Percentiles rank a stretch among this genome's conserved stretches.
Evolutionary conservation across 1,139 yeast species (phyloP).

Genomic region (Kurtzmaniella natalensis): DNA sequence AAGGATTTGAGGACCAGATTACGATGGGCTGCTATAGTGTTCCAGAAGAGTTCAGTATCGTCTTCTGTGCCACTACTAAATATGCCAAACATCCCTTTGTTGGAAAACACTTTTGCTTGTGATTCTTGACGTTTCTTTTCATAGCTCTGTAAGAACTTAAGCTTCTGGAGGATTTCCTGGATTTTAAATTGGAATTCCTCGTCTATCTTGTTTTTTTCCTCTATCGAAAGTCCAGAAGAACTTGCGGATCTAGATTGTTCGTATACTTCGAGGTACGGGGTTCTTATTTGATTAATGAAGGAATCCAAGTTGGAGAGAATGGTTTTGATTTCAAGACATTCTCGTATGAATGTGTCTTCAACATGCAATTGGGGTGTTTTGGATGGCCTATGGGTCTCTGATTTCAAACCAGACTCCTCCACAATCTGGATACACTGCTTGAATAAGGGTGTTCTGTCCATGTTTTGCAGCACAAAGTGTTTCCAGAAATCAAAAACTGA

Average conservation of each 20-base stretch:
- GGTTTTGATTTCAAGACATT: conserved; percentile 41
- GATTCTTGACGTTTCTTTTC: conserved; percentile 38
- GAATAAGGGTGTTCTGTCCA: conserved; percentile 52
- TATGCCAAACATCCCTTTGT: conserved; percentile 18
- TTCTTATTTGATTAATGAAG: conserved; percentile 36
- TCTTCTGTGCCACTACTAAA: conserved; percentile 20
- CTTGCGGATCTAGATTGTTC: conserved; percentile 19
- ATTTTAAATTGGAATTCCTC: conserved; percentile 49
- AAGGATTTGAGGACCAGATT: conserved; percentile 38
- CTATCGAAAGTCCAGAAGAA: conserved; percentile 27
- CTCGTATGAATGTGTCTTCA: conserved; percentile 50
- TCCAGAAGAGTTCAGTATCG: conserved; percentile 23
- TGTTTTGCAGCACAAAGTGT: too few species aligned
- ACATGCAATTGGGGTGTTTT: conserved; percentile 17
- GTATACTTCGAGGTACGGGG: conserved; percentile 40
- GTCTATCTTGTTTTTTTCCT: conserved; percentile 52
- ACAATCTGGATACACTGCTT: conserved; percentile 45
- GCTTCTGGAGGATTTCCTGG: conserved; percentile 47
- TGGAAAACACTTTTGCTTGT: conserved; percentile 11
- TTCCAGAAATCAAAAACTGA: too few species aligned
- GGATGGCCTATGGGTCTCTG: background rate
- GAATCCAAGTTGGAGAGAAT: conserved; percentile 35
- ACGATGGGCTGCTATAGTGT: conserved; percentile 27
- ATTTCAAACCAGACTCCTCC: conserved; percentile 8
- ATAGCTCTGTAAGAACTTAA: conserved; percentile 46